Percentiles rank a stretch among this genome's conserved stretches.
Conservation (phyloP, 345 rosid genomes). For the Brassica juncea region DNA sequence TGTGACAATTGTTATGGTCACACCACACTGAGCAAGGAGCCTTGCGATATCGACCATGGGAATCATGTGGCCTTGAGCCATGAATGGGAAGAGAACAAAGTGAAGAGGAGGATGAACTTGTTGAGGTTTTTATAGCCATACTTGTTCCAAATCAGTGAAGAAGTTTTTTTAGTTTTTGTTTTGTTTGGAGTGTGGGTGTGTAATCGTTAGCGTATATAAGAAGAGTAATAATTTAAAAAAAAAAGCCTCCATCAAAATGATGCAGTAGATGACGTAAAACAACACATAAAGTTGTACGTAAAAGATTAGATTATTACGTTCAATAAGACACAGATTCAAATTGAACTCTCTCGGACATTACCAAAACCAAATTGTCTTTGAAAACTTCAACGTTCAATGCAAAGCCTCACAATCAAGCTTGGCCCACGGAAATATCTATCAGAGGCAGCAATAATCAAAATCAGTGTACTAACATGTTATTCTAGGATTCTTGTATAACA, state of each 20-base stretch:
- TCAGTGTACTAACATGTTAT: background rate
- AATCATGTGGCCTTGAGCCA: constrained; percentile 44
- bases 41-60: constrained; percentile 50
- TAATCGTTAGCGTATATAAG: constrained; percentile 12
- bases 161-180: background rate
- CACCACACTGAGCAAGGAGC: constrained; percentile 44
- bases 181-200: background rate
- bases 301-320: background rate
- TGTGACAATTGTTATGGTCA: constrained; percentile 40
- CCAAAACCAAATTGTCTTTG: background rate
- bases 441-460: background rate
- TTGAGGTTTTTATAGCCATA: background rate
- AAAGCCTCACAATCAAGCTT: background rate
- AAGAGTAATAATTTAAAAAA: background rate
- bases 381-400: background rate
- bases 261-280: background rate
- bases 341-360: background rate
- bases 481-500: background rate
- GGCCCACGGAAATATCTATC: background rate
- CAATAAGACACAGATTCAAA: constrained; percentile 5
- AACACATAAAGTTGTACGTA: background rate
- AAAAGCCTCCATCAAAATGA: background rate
- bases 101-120: constrained; percentile 16
- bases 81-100: constrained; percentile 32
- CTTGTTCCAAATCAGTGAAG: background rate